Evolutionary conservation across 2,329 filamentous ascomycete genomes (phyloP), one percentile per base, ranked within the genome.

Genomic region (Ascochyta rabiei): DNA sequence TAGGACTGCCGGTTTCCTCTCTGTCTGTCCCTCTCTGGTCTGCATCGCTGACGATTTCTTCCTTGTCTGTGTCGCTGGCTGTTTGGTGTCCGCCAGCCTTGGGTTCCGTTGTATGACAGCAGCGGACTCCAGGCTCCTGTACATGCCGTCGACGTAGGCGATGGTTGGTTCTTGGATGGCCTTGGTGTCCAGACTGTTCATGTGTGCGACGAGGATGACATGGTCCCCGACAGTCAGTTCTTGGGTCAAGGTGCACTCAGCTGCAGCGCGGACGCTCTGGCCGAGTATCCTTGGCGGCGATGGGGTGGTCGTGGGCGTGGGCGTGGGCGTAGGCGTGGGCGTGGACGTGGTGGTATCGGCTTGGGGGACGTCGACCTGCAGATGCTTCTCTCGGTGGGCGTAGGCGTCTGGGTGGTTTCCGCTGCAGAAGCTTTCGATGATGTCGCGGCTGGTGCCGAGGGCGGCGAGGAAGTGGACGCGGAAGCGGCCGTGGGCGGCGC

Each of bases 401-500:
- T 72, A 70, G 1, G 66, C 58, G 15, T 63, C 55, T 6, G 55
- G 26, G 30, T 63, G 60, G 48, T 75, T 73, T 6, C 72, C 66
- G 4, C 48, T 57, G 21, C 67, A 67, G 49, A 76, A 75, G 8
- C 57, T 48, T 30, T 71, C 64, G 2, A 68, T 69, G 4, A 73
- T 52, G 6, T 42, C 55, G 8, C 72, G 74, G 5, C 74, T 75
- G 24, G 54, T 35, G 3, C 52, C 24, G 2, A 64, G 58, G 21
- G 69, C 66, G 4, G 57, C 53, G 2, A 85, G 75, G n/a, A 86
- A 69, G 61, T 85, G 81, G 0, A 84, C 77, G 6, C 77, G 75
- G 57, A 87, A 82, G 16, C 41, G 59, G 9, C 67, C 65, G 0
- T 74, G 64, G 4, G 72, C 67, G 3, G 62, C 63, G 0, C 79